phyloP scores from a whole-genome alignment of 495 filamentous ascomycete genomes.

The Acidiella bohemica region DNA sequence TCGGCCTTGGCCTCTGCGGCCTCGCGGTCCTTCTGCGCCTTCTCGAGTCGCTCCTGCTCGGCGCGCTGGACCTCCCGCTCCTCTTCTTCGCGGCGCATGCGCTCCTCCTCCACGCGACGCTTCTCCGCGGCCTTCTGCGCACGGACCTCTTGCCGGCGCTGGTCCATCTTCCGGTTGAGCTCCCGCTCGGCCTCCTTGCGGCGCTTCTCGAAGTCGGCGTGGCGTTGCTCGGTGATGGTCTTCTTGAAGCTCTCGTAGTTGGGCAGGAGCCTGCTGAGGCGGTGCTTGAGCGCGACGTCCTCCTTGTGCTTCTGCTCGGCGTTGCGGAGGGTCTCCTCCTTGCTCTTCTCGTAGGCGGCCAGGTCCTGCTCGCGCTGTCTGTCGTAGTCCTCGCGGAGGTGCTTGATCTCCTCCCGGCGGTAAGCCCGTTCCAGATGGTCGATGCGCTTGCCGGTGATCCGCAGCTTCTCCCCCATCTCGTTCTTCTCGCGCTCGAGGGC shows the following conservation, averaged over 20 bases:
- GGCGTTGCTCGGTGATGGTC: conserved; percentile 67
- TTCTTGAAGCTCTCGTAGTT: conserved; percentile 69
- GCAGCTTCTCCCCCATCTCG: conserved; percentile 73
- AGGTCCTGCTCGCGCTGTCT: conserved; percentile 67
- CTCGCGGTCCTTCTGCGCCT: conserved; percentile 36
- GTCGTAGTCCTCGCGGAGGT: conserved; percentile 75
- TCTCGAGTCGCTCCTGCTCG: conserved; percentile 57
- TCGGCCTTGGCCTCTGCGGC: conserved; percentile 61
- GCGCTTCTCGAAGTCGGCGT: conserved; percentile 90
- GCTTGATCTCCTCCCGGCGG: conserved; percentile 86
- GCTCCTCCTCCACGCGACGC: conserved; percentile 67
- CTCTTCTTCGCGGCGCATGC: conserved; percentile 61
- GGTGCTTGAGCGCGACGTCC: conserved; percentile 82
- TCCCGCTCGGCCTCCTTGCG: conserved; percentile 79
- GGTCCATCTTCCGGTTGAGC: conserved; percentile 74
- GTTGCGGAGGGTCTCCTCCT: conserved; percentile 61
- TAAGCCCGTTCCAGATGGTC: conserved; percentile 96
- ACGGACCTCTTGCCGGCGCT: conserved; percentile 67
- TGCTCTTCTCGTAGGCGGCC: conserved; percentile 64
- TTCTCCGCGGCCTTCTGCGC: conserved; percentile 64
- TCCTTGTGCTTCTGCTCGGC: conserved; percentile 78
- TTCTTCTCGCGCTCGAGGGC: conserved; percentile 98
- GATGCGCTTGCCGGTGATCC: conserved; percentile 85
- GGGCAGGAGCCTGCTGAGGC: conserved; percentile 66
- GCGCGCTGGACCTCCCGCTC: conserved; percentile 81